Base-by-base conservation (phyloP, 2,329 filamentous ascomycete genomes). In the Calonectria leucothoes region DNA sequence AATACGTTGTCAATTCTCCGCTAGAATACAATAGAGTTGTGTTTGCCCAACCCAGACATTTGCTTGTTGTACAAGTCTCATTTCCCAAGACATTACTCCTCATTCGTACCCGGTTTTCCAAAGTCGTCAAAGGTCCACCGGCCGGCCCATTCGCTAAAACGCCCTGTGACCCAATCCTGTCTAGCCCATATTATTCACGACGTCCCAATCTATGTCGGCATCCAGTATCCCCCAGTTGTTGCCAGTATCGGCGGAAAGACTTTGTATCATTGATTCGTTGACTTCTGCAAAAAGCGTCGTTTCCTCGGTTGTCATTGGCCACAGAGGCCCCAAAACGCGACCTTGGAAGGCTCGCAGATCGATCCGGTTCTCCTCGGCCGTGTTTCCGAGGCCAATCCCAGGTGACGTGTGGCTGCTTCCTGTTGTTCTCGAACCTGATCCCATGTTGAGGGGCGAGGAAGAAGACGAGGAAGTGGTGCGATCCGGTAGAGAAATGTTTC, bases 361-460 rank as follows among this genome's bases (percentile, higher is more conserved):
- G 27, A 84, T 75, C 23, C 81, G 77, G 45, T 84, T 85, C 69
- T 85, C 84, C 67, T 84, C 83, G 7, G 76, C 76, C 15, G 81
- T 83, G 74, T 83, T 84, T n/a, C 83, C 83, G n/a, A 83, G 80
- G 10, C 80, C 83, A 29, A 76, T 66, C 33, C 79, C 74, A 0
- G 82, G 81, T 7, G 83, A 84, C 12, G 82, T 81, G 42, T 83
- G 79, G 37, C 78, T 82, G 73, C 82, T 83, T 17, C 73, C 76
- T 6, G 82, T 80, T 6, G 77, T 76, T 37, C 75, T 80, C 6
- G 77, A 77, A 10, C 72, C 76, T 1, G 75, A 74, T 7, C 69
- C 76, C 14, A 78, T 75, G 20, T 81, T 76, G 1, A 69, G 74
- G 17, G 83, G 81, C 1, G 83, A 84, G 1, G 83, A 83, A 11